Percentiles rank a stretch among this genome's conserved stretches.
Conservation (phyloP, 805 yeast genomes). For the Metschnikowia chrysomelidarum region DNA sequence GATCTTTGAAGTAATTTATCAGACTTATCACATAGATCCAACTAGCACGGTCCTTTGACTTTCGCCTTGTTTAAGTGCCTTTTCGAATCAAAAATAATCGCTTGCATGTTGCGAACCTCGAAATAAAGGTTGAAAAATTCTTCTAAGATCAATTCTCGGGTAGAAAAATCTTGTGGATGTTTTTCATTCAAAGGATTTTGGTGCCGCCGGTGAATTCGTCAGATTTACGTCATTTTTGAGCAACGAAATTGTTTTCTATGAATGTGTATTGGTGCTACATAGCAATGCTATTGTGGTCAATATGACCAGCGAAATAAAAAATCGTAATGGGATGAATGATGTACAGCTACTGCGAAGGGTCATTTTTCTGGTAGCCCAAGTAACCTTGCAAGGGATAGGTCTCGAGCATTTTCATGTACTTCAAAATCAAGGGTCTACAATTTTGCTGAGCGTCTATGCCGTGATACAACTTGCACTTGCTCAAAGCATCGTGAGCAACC, state of each 20-base stretch:
- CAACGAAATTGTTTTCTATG: neutral
- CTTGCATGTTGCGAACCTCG: too few relatives aligned
- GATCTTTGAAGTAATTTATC: too few relatives aligned
- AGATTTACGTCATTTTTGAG: too few relatives aligned
- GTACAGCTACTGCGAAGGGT: constrained; percentile 60
- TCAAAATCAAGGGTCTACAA: constrained; percentile 75
- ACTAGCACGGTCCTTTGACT: too few relatives aligned
- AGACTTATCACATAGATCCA: too few relatives aligned
- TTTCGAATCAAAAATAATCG: too few relatives aligned
- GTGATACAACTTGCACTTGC: constrained; percentile 68
- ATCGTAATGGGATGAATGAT: constrained; percentile 2
- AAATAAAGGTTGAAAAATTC: too few relatives aligned
- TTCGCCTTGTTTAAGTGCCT: too few relatives aligned
- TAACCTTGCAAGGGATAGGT: constrained; percentile 66
- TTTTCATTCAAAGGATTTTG: too few relatives aligned
- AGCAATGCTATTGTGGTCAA: constrained; percentile 13
- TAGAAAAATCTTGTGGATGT: too few relatives aligned
- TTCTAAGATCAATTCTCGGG: too few relatives aligned
- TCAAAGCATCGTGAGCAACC: constrained; percentile 69
- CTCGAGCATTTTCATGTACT: constrained; percentile 75
- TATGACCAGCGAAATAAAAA: constrained; percentile 5
- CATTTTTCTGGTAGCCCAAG: constrained; percentile 86
- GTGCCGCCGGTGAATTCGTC: too few relatives aligned
- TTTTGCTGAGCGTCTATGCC: constrained; percentile 56
- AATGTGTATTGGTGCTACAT: constrained; percentile 12